Base-by-base conservation (phyloP, 208 protist genomes). In the Wallacemonas collosoma region DNA sequence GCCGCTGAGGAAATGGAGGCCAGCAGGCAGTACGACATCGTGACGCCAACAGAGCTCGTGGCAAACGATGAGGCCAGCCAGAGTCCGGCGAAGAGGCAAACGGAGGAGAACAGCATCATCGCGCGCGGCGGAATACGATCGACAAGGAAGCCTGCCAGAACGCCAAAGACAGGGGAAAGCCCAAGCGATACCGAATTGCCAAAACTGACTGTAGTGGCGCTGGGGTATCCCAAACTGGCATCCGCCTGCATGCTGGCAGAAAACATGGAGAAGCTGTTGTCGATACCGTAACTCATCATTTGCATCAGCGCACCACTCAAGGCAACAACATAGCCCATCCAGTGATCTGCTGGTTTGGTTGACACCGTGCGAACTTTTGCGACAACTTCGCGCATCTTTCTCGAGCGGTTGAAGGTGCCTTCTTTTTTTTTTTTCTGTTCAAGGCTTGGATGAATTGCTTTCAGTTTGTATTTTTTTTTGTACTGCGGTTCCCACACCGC, bases 201-300 rank as follows among this genome's bases (percentile, higher is more conserved):
- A 43, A 93, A 90, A 70, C 86, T 92, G n/a, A 95, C 81, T 1
- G 58, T 71, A 2, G 86, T 93, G 15, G 83, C 79, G 68, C 66
- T 86, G 2, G 90, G 88, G 70, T 85, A 90, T 14, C 84, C 86
- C 38, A 95, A 82, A 0, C 77, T 82, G 2, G 81, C 47, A 69
- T 95, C 90, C 0, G 85, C 77, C 65, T 93, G 78, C 86, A 95
- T 95, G 63, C 81, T 81, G 14, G 74, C 53, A 11, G 77, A 84
- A 73, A 95, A 95, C 44, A 89, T 91, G 54, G 83, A 88, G 66
- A 89, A 92, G 54, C 88, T 90, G 90, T 95, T 93, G 70, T 89
- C 84, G 69, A 92, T 93, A 64, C 90, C 90, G 73, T 93, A 95
- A 61, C 69, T 87, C 86, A 91, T 91, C 75, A 95, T 85, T 70